Evolutionary conservation across 176 grass and related monocot species (phyloP), one percentile per base, ranked within the genome.

Genomic region (Hsuehochloa calcarea): DNA sequence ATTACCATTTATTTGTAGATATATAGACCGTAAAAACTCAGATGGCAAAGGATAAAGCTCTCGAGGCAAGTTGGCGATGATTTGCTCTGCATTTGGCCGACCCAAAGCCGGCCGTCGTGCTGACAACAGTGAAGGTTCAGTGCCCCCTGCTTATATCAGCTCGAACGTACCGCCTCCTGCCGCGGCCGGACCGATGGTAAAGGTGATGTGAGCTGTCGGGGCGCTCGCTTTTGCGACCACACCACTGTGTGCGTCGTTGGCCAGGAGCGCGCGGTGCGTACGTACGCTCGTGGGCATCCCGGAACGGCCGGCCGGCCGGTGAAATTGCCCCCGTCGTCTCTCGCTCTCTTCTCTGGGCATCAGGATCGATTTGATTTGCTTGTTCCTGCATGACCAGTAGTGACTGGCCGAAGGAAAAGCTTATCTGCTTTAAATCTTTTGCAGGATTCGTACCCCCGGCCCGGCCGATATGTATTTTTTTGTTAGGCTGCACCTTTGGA

Each of bases 221-320:
- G 19, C 62, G 51, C 10, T 56, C 34, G 55, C 23, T 35, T 80
- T 39, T n/a, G 67, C 55, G n/a, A 65, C 55, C 69, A 13, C 11
- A 54, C 17, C 46, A 6, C 59, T 22, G 59, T 31, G 69, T 13
- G 0, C 39, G 19, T 3, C 19, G 49, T 11, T 39, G 23, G 23
- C 38, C 64, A 39, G 59, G 9, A 29, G 40, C 8, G 66, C 66
- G 27, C 12, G 40, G 40, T 14, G 35, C 37, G 66, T 19, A 5
- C 58, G 77, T 37, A n/a, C 72, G 72, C 12, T 25, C 46, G 14
- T 39, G 25, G 73, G 69, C 88, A 85, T 89, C 88, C 41, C 27
- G 52, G 70, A 89, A 81, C 77, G 76, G 88, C 47, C 59, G 61
- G 20, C 12, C 16, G 46, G 17, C 11, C 20, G 79, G 38, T 25